Conservation (phyloP, 148 eudicot species). For the Salicornia ramosissima region DNA sequence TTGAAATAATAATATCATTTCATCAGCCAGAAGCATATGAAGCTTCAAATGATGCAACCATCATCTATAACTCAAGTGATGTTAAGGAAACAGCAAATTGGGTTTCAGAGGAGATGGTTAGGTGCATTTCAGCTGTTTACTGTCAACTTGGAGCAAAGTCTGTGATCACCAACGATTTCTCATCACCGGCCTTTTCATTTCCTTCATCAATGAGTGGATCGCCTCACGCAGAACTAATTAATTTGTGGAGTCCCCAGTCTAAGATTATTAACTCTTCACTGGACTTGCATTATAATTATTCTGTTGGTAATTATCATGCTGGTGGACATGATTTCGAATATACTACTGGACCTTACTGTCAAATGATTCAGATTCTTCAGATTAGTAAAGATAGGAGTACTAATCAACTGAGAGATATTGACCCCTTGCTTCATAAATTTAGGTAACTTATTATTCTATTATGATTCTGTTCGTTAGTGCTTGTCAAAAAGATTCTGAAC, state of each 20-base stretch:
- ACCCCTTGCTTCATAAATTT: slow-evolving; percentile 52
- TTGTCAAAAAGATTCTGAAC: too few species aligned
- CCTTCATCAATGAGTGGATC: slow-evolving; percentile 42
- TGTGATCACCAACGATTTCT: slow-evolving; percentile 25
- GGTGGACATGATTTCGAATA: slow-evolving; percentile 48
- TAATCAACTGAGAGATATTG: slow-evolving; percentile 39
- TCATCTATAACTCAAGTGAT: slow-evolving; percentile 28
- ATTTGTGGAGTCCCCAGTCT: slow-evolving; percentile 37
- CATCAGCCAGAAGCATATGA: slow-evolving; percentile 34
- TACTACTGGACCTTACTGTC: slow-evolving; percentile 47
- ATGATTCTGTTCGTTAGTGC: too few species aligned
- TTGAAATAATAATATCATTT: not conserved
- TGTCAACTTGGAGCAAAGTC: slow-evolving; percentile 52
- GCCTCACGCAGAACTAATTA: slow-evolving; percentile 28
- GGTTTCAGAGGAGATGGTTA: slow-evolving; percentile 81
- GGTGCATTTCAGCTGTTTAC: slow-evolving; percentile 57
- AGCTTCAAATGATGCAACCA: slow-evolving; percentile 27
- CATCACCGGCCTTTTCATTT: slow-evolving; percentile 44
- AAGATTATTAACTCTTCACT: slow-evolving; percentile 34
- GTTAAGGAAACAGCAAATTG: slow-evolving; percentile 52
- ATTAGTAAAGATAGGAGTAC: slow-evolving; percentile 46
- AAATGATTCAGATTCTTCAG: slow-evolving; percentile 50
- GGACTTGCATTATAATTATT: slow-evolving; percentile 18
- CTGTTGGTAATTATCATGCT: slow-evolving; percentile 33
- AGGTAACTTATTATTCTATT: slow-evolving; percentile 45